phyloP scores from a whole-genome alignment of 2,329 filamentous ascomycete species.

The Alternaria solani region DNA sequence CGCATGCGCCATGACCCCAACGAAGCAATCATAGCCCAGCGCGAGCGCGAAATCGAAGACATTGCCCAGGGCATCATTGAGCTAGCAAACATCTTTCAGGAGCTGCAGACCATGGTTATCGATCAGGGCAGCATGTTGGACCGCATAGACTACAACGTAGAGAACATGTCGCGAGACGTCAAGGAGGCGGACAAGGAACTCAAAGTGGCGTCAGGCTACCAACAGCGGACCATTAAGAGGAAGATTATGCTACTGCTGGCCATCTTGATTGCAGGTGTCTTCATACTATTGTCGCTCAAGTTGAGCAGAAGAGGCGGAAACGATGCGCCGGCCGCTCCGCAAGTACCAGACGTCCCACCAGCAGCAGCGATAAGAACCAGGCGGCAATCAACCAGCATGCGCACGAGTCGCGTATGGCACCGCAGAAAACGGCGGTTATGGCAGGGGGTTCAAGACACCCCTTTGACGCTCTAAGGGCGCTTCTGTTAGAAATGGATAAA shows the following conservation, averaged over 20 bases:
- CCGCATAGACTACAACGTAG: slow-evolving; percentile 82
- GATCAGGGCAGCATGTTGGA: slow-evolving; percentile 62
- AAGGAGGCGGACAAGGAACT: slow-evolving; percentile 94
- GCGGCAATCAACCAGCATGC: slow-evolving; percentile 25
- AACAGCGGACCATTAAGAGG: slow-evolving; percentile 85
- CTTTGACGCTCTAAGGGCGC: neutral
- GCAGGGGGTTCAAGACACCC: slow-evolving; percentile 27
- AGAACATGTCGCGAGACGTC: slow-evolving; percentile 91
- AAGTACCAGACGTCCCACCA: slow-evolving; percentile 31
- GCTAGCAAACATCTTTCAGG: slow-evolving; percentile 93
- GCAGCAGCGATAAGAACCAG: slow-evolving; percentile 22
- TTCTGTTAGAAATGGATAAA: slow-evolving; percentile 3
- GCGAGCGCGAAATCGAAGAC: slow-evolving; percentile 95
- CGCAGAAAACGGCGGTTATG: slow-evolving; percentile 48
- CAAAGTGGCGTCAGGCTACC: slow-evolving; percentile 85
- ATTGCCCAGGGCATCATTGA: slow-evolving; percentile 99
- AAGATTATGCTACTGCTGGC: slow-evolving; percentile 92
- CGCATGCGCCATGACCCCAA: slow-evolving; percentile 69
- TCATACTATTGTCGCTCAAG: slow-evolving; percentile 85
- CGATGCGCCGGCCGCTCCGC: slow-evolving; percentile 23
- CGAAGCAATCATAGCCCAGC: slow-evolving; percentile 85
- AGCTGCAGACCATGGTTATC: slow-evolving; percentile 87
- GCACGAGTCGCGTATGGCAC: slow-evolving; percentile 44
- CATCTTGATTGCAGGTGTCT: slow-evolving; percentile 82
- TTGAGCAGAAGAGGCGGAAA: slow-evolving; percentile 62